These are phyloP conservation scores for Pseudogymnoascus sp. DNA, from an alignment of 2,329 filamentous ascomycete genomes.

Conservation along the genomic window DNA sequence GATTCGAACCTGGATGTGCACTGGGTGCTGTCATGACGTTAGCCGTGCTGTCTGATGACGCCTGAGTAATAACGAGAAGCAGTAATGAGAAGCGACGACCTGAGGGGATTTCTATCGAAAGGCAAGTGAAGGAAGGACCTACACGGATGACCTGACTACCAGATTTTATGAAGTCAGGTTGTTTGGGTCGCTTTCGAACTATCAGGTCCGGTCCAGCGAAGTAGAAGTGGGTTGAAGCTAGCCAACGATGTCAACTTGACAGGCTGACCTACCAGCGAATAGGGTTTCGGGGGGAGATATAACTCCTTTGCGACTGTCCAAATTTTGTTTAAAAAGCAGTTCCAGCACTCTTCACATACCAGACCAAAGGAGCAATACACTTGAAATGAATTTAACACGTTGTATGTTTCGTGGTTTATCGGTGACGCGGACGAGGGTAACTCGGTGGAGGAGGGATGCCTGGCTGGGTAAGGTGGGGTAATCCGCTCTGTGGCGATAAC, in stretches of 20 bases:
- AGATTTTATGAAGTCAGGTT: conserved; percentile 3
- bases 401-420: neutral
- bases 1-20: conserved; percentile 16
- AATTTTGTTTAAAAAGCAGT: neutral
- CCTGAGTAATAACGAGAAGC: neutral
- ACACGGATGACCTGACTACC: conserved; percentile 1
- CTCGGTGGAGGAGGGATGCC: conserved; percentile 2
- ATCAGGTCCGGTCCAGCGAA: conserved; percentile 5
- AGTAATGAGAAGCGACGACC: neutral
- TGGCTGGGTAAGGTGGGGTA: conserved; percentile 9
- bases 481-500: neutral
- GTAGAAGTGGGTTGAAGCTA: conserved; percentile 2
- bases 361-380: neutral
- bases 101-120: neutral
- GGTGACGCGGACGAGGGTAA: conserved; percentile 1
- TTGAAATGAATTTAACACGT: neutral
- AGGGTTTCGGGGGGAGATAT: neutral
- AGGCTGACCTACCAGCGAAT: conserved; percentile 6
- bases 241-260: conserved; percentile 3
- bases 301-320: neutral
- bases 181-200: conserved; percentile 5
- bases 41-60: conserved; percentile 20
- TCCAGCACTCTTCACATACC: neutral
- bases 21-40: conserved; percentile 27
- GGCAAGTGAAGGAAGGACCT: neutral